A percentile compares a stretch with the other conserved stretches of the same genome.
phyloP scores from a whole-genome alignment of 768 basidiomycete species.

The Suillus americanus region DNA sequence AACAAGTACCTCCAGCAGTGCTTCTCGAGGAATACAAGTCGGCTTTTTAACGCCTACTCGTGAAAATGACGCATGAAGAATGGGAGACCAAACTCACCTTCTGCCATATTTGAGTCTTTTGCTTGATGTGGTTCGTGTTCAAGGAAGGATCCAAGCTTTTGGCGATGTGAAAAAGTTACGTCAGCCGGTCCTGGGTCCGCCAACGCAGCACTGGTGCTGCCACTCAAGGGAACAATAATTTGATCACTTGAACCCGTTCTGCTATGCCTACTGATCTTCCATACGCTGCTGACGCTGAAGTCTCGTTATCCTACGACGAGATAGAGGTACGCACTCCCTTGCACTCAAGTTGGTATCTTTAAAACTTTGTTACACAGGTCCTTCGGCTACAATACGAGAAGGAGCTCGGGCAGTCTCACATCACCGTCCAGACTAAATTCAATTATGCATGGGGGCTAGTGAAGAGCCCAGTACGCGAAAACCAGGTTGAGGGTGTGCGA shows the following conservation, averaged over 20 bases:
- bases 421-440: conserved; percentile 95
- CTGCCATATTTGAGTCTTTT: conserved; percentile 40
- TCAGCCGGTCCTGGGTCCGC: conserved; percentile 28
- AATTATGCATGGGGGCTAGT: conserved; percentile 97
- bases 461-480: conserved; percentile 80
- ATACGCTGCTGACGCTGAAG: conserved; percentile 93
- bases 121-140: conserved; percentile 25
- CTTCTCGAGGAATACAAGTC: conserved; percentile 30
- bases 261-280: conserved; percentile 81
- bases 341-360: background rate
- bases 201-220: background rate
- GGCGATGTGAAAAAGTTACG: conserved; percentile 20
- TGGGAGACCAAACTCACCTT: conserved; percentile 47
- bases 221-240: background rate
- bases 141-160: conserved; percentile 8
- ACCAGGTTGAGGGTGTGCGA: conserved; percentile 91
- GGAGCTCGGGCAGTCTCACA: conserved; percentile 78
- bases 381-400: conserved; percentile 85
- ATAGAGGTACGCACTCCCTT: conserved; percentile 59
- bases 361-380: conserved; percentile 51
- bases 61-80: conserved; percentile 22
- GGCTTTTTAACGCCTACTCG: conserved; percentile 26
- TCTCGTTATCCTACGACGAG: conserved; percentile 86
- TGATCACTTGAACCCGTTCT: conserved; percentile 7
- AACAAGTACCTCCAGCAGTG: conserved; percentile 34